Percentiles rank a stretch among this genome's conserved stretches.
These are phyloP conservation scores for Erythrophleum fordii DNA, from an alignment of 306 rosid species.

Conservation along the genomic window DNA sequence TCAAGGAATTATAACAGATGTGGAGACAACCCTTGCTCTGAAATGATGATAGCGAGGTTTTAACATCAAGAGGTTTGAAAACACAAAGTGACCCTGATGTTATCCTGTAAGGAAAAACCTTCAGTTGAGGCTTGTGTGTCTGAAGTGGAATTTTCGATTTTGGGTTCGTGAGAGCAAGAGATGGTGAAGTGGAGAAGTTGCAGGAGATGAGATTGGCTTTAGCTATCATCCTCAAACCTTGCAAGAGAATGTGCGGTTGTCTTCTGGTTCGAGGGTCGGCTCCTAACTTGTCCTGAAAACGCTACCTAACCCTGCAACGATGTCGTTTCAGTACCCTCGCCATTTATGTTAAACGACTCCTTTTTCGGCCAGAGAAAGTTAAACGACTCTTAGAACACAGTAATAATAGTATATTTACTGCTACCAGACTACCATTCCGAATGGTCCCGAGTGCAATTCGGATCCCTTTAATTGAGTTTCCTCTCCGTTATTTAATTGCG, in stretches of 20 bases:
- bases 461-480: no score
- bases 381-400: no score
- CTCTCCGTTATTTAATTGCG: no score
- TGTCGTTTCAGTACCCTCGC: no score
- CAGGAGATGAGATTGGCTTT: slow-evolving; percentile 62
- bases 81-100: slow-evolving; percentile 7
- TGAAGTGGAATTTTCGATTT: slow-evolving; percentile 41
- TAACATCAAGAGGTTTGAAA: slow-evolving; percentile 21
- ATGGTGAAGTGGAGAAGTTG: slow-evolving; percentile 54
- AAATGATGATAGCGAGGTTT: slow-evolving; percentile 27
- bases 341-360: no score
- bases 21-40: slow-evolving; percentile 38
- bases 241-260: neutral
- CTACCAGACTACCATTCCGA: no score
- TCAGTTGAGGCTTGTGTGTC: slow-evolving; percentile 37
- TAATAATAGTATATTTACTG: no score
- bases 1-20: slow-evolving; percentile 46
- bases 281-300: neutral
- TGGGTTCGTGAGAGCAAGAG: slow-evolving; percentile 32
- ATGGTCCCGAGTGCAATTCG: no score
- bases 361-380: no score
- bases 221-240: slow-evolving; percentile 39
- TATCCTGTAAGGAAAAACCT: slow-evolving; percentile 4
- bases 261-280: neutral
- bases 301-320: neutral